Evolutionary conservation across 805 yeast genomes (phyloP), one percentile per base, ranked within the genome.

Genomic region (Candida silvicultrix): DNA sequence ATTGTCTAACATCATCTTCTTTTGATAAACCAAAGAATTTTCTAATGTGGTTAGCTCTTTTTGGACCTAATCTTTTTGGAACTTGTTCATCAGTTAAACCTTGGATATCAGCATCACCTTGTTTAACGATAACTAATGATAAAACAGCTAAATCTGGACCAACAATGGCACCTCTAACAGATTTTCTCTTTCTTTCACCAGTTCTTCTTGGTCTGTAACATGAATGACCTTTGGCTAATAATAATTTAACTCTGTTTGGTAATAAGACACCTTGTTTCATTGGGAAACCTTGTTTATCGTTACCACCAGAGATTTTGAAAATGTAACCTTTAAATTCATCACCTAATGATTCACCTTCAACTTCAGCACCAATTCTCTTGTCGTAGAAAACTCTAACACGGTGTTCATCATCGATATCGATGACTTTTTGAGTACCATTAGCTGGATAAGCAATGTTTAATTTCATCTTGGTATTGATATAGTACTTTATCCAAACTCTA

Each of bases 271-370:
- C 99, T 80, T 95, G 99, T 79, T 90, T 94, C 99, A 95, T 94
- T 79, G 99, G 98, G 97, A 94, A 94, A 81, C 99, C 99, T 82
- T 94, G 99, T 81, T 94, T 94, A 81, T 94, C 99, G 86, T 94
- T 94, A 85, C 99, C 99, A 73, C 99, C 99, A 66, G 97, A 77
- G 75, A 94, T 90, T 82, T 85, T 95, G 87, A 94, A 90, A 71
- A 89, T 75, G 89, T 94, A 94, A 70, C 99, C 99, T 78, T 89
- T 92, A 92, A 92, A 58, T 80, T 95, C 99, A 68, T 94, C 98
- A 70, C 96, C 95, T 66, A 94, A 86, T 58, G 89, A 75, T 75
- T 94, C 99, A 77, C 98, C 99, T 71, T 89, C 96, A 70, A 94
- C 96, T 79, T 94, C 99, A 79, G 89, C 97, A 69, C 99, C 99